A percentile compares a stretch with the other conserved stretches of the same genome.
phyloP scores from a whole-genome alignment of 352 stramenopile species.

The Globisporangium ultimum region DNA sequence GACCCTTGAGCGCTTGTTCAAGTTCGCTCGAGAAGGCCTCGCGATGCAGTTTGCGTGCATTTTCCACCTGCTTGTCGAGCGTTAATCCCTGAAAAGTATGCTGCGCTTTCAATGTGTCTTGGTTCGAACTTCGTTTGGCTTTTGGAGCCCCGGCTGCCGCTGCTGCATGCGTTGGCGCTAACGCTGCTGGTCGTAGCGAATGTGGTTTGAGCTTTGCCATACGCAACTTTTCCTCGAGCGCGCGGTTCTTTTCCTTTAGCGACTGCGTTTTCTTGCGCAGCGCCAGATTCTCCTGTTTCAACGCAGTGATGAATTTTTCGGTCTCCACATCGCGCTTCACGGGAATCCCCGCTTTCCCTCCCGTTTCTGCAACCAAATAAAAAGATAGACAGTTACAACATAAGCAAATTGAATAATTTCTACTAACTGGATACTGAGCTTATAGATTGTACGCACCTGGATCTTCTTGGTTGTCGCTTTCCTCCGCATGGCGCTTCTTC shows the following conservation, averaged over 20 bases:
- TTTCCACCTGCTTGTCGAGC: slow-evolving; percentile 40
- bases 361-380: slow-evolving; percentile 19
- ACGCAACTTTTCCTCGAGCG: slow-evolving; percentile 53
- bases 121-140: neutral
- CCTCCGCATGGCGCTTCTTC: slow-evolving; percentile 55
- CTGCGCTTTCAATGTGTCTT: slow-evolving; percentile 6
- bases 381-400: neutral
- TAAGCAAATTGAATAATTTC: neutral
- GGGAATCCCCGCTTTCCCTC: slow-evolving; percentile 22
- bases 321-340: slow-evolving; percentile 66
- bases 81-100: slow-evolving; percentile 23
- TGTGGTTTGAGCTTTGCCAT: slow-evolving; percentile 23
- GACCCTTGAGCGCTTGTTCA: slow-evolving; percentile 67
- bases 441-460: slow-evolving; percentile 16
- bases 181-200: neutral
- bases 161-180: neutral
- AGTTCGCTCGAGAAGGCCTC: slow-evolving; percentile 54
- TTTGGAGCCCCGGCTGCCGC: too few species aligned
- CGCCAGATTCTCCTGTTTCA: slow-evolving; percentile 72
- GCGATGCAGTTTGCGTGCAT: slow-evolving; percentile 43
- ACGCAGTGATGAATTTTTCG: slow-evolving; percentile 75
- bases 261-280: slow-evolving; percentile 74
- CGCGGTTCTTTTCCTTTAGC: slow-evolving; percentile 67
- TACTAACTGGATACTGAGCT: too few species aligned
- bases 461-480: slow-evolving; percentile 61